Conservation (phyloP, 1,284 basidiomycete species). For the Sanghuangporus weigelae region DNA sequence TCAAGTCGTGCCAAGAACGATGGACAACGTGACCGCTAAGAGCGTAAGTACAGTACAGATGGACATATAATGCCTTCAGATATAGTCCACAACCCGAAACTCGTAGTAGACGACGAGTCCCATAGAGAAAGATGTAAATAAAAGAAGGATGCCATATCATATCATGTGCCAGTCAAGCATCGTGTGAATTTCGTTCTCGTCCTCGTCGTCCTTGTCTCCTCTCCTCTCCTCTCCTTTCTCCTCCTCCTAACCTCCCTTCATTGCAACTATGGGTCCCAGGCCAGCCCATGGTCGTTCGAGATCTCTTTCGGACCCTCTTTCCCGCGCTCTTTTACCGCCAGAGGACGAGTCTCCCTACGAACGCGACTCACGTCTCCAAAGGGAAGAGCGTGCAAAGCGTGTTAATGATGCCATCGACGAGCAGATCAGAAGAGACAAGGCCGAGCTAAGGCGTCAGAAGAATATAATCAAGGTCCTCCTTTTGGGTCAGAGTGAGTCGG, state of each 20-base stretch:
- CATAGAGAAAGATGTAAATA: too few relatives aligned
- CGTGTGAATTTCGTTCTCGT: not conserved
- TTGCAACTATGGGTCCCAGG: constrained; percentile 26
- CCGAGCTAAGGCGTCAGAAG: constrained; percentile 50
- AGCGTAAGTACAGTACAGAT: too few relatives aligned
- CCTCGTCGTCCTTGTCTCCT: not conserved
- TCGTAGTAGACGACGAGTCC: too few relatives aligned
- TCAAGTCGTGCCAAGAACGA: too few relatives aligned
- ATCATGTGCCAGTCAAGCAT: too few relatives aligned
- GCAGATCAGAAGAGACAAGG: constrained; percentile 59
- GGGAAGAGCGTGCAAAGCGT: constrained; percentile 64
- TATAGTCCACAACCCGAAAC: too few relatives aligned
- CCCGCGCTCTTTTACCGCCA: constrained; percentile 60
- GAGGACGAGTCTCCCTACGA: constrained; percentile 60
- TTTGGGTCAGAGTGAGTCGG: constrained; percentile 77
- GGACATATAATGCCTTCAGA: too few relatives aligned
- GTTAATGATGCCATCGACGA: constrained; percentile 74
- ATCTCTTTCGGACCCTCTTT: constrained; percentile 50
- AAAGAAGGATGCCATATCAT: too few relatives aligned
- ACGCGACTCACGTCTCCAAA: constrained; percentile 53
- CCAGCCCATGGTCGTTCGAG: not conserved
- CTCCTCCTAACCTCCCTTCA: constrained; percentile 6
- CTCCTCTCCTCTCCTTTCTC: not conserved
- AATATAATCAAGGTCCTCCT: constrained; percentile 68
- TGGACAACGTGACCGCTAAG: too few relatives aligned